These are phyloP conservation scores for Coemansia sp. DNA, from an alignment of 192 early-diverging fungal species.

Conservation along the genomic window DNA sequence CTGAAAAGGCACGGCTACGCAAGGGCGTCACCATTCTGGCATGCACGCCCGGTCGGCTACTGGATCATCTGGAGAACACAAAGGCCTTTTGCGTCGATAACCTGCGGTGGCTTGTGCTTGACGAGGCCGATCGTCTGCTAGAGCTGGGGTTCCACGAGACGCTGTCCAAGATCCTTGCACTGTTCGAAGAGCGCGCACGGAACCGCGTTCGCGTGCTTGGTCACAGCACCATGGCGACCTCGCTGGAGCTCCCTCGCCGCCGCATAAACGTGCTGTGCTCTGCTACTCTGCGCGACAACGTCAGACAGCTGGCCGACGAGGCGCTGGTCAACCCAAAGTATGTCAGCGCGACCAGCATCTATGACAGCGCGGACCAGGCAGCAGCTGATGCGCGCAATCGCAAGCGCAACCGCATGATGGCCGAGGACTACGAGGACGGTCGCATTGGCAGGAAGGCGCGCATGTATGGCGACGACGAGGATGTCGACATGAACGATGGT, in stretches of 20 bases:
- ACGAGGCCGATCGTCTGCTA: slow-evolving; percentile 96
- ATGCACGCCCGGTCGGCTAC: slow-evolving; percentile 92
- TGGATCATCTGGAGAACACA: slow-evolving; percentile 85
- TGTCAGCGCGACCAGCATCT: slow-evolving; percentile 64
- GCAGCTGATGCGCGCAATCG: slow-evolving; percentile 27
- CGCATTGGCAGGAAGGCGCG: slow-evolving; percentile 14
- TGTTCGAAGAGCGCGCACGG: slow-evolving; percentile 58
- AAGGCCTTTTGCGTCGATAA: slow-evolving; percentile 80
- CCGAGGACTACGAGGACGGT: slow-evolving; percentile 30
- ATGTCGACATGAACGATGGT: slow-evolving; percentile 29
- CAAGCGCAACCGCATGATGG: slow-evolving; percentile 20
- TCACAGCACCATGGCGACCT: slow-evolving; percentile 26
- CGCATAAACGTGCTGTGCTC: slow-evolving; percentile 86
- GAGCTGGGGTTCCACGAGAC: slow-evolving; percentile 92
- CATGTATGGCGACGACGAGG: slow-evolving; percentile 29
- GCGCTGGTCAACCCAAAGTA: slow-evolving; percentile 78
- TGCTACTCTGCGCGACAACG: slow-evolving; percentile 86
- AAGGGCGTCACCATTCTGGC: slow-evolving; percentile 91
- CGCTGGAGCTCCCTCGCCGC: slow-evolving; percentile 60
- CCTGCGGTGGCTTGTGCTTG: slow-evolving; percentile 93
- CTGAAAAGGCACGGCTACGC: slow-evolving; percentile 78
- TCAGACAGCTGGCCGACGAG: slow-evolving; percentile 78
- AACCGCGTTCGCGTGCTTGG: slow-evolving; percentile 21
- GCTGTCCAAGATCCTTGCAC: slow-evolving; percentile 66
- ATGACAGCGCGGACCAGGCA: slow-evolving; percentile 37